Percentiles rank a stretch among this genome's conserved stretches.
These are phyloP conservation scores for Pinus taeda DNA, from an alignment of 75 land plant genomes.

Conservation along the genomic window DNA sequence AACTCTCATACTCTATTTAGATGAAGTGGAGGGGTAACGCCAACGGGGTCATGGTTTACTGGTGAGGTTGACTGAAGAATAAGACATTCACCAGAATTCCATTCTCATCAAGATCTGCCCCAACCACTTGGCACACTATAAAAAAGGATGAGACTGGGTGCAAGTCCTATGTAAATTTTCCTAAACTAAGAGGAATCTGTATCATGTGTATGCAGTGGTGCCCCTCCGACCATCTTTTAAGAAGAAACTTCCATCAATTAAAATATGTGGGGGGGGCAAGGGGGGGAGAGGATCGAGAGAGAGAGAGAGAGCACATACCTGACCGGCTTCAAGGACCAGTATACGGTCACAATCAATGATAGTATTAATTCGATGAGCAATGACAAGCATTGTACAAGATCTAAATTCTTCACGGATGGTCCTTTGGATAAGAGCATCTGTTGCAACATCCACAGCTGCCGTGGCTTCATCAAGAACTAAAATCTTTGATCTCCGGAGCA, in stretches of 20 bases:
- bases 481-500: slow-evolving; percentile 88
- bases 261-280: too few species aligned
- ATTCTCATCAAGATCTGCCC: too few species aligned
- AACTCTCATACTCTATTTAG: not conserved
- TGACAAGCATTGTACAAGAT: slow-evolving; percentile 96
- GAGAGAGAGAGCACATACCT: slow-evolving; percentile 32
- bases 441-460: slow-evolving; percentile 98
- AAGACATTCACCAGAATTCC: too few species aligned
- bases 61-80: too few species aligned
- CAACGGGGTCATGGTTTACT: too few species aligned
- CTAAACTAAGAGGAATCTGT: too few species aligned
- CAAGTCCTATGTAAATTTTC: too few species aligned
- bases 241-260: not conserved
- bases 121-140: too few species aligned
- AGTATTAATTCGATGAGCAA: slow-evolving; percentile 95
- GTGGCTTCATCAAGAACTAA: slow-evolving; percentile 99
- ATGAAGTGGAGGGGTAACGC: too few species aligned
- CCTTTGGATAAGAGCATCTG: slow-evolving; percentile 74
- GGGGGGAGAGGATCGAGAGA: not conserved
- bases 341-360: slow-evolving; percentile 93
- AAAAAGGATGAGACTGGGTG: too few species aligned
- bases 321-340: slow-evolving; percentile 83
- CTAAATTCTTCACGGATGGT: slow-evolving; percentile 97
- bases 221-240: not conserved
- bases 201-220: too few species aligned